Percentiles rank a stretch among this genome's conserved stretches.
Evolutionary conservation across 495 filamentous ascomycete species (phyloP).

Genomic region (Aspergillus baeticus): DNA sequence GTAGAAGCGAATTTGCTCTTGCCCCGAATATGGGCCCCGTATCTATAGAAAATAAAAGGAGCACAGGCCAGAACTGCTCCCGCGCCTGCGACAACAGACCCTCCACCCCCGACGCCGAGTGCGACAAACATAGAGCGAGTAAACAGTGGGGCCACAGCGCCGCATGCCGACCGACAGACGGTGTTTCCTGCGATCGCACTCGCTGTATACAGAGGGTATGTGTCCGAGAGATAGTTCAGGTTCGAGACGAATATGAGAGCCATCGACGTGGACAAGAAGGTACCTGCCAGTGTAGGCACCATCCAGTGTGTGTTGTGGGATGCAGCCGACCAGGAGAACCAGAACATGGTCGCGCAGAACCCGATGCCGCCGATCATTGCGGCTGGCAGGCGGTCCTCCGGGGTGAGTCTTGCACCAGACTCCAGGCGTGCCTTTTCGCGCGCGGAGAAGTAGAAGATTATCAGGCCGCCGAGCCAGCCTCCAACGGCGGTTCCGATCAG

Average conservation of each 20-base stretch:
- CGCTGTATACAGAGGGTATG: constrained; percentile 30
- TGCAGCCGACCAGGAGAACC: not conserved
- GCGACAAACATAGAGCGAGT: constrained; percentile 30
- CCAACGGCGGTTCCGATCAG: not conserved
- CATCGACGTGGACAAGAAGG: not conserved
- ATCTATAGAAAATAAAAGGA: not conserved
- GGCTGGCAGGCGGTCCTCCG: not conserved
- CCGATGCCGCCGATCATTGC: not conserved
- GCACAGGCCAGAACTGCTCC: not conserved
- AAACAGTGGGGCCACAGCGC: constrained; percentile 31
- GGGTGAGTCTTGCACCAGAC: not conserved
- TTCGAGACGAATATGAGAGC: not conserved
- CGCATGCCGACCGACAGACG: constrained; percentile 27
- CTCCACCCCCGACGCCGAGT: constrained; percentile 29
- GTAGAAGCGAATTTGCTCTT: not conserved
- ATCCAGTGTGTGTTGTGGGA: not conserved
- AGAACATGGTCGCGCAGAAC: not conserved
- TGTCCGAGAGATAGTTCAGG: constrained; percentile 28
- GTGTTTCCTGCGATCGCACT: constrained; percentile 32
- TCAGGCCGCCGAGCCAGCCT: not conserved
- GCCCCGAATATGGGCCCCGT: not conserved
- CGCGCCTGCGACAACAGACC: not conserved
- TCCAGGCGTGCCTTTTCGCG: not conserved
- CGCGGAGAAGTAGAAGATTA: not conserved
- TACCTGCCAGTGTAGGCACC: not conserved